Percentiles rank a stretch among this genome's conserved stretches.
phyloP scores from a whole-genome alignment of 169 alveolate genomes.

The Eimeria zaria region DNA sequence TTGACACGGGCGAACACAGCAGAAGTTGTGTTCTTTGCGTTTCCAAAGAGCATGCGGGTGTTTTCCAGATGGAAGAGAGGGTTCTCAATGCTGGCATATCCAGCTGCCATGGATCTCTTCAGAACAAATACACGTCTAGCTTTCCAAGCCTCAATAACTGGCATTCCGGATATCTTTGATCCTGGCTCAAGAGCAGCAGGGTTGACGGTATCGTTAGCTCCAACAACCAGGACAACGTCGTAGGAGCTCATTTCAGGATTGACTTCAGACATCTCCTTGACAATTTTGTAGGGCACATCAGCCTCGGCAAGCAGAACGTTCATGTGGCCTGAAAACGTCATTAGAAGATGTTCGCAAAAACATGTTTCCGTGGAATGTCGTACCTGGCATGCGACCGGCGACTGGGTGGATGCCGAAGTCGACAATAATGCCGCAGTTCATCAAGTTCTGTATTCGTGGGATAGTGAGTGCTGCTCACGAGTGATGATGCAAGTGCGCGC shows the following conservation, averaged over 20 bases:
- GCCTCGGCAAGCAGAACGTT: slow-evolving; percentile 98
- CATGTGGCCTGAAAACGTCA: slow-evolving; percentile 95
- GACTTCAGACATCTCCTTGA: slow-evolving; percentile 97
- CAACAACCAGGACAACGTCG: slow-evolving; percentile 96
- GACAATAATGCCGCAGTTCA: slow-evolving; percentile 92
- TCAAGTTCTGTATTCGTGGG: slow-evolving; percentile 82
- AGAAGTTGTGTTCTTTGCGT: slow-evolving; percentile 92
- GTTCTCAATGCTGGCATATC: slow-evolving; percentile 97
- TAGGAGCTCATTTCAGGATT: slow-evolving; percentile 90
- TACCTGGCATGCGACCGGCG: slow-evolving; percentile 98
- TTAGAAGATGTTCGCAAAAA: background rate
- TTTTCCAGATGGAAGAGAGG: slow-evolving; percentile 95
- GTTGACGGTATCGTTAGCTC: slow-evolving; percentile 98
- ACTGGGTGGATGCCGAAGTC: slow-evolving; percentile 98
- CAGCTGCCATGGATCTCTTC: slow-evolving; percentile 97
- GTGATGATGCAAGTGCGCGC: background rate
- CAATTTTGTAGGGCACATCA: slow-evolving; percentile 97
- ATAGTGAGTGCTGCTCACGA: background rate
- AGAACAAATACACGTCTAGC: slow-evolving; percentile 93
- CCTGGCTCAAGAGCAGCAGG: slow-evolving; percentile 96
- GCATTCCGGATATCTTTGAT: slow-evolving; percentile 97
- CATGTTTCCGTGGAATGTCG: background rate
- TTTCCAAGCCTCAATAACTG: slow-evolving; percentile 97
- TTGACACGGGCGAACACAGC: slow-evolving; percentile 87
- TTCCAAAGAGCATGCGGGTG: slow-evolving; percentile 95